Evolutionary conservation across 176 grass and related monocot genomes (phyloP), one percentile per base, ranked within the genome.

Genomic region (Microstegium vimineum): DNA sequence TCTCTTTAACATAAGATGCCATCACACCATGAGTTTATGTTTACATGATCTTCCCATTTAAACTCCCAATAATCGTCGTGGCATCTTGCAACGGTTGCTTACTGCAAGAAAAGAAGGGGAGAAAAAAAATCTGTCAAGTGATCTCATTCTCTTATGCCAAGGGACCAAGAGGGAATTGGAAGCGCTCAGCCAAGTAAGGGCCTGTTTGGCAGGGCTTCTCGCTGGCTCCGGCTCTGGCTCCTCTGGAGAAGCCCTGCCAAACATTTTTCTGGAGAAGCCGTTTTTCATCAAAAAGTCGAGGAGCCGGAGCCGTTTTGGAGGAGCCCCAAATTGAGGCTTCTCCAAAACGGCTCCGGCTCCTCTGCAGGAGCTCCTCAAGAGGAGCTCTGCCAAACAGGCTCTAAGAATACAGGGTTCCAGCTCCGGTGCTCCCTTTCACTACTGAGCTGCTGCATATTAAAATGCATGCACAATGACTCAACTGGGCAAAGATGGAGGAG

Each of bases 21-120:
- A 57, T 37, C 46, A 18, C 66, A 60, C 57, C 68, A 60, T 77
- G 73, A 36, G 57, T 77, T 41, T 72, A 60, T 66, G 73, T 90
- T 57, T 86, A 73, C 65, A 67, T 37, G 78, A 62, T 65, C 26
- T 66, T 65, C 54, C 42, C 54, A 51, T 17, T 32, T 63, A 60
- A 83, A 79, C 68, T 64, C 61, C 8, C 41, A 71, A 76, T 46
- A 46, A 36, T 63, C 3, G 4, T 10, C 69, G 79, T 54, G 43
- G 27, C 69, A 66, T 63, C 37, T 33, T 66, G 46, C 86, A 31
- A 37, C n/a, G 42, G 42, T 78, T 65, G 32, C 31, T 78, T 78
- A 4, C 83, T 81, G 42, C 35, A 63, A 71, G 38, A 42, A 64
- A 42, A 26, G 16, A 3, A 11, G 15, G 8, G 3, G 8, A 2